Evolutionary conservation across 192 early-diverging fungal species (phyloP).

Genomic region (Coemansia sp.): DNA sequence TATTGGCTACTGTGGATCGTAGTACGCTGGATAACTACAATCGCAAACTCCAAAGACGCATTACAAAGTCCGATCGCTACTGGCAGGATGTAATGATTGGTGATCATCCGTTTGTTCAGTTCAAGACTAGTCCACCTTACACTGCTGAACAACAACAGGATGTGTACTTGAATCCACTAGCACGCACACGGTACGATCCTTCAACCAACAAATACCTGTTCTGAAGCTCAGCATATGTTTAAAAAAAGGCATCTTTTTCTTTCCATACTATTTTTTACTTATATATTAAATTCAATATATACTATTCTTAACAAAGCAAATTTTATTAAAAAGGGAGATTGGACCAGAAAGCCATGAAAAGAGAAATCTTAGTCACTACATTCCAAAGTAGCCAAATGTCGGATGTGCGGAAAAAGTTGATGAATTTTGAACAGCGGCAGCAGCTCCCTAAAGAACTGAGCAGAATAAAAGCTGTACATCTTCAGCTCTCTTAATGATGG

Average conservation of each 20-base stretch:
- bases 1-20: conserved; percentile 38
- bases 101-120: conserved; percentile 33
- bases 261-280: too few relatives aligned
- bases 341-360: background rate
- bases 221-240: too few relatives aligned
- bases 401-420: conserved; percentile 19
- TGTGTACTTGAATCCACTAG: too few relatives aligned
- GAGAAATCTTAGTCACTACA: conserved; percentile 10
- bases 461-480: conserved; percentile 35
- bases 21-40: conserved; percentile 19
- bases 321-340: background rate
- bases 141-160: conserved; percentile 18
- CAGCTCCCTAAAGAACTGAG: conserved; percentile 28
- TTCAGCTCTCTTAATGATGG: conserved; percentile 34
- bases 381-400: conserved; percentile 31
- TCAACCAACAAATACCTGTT: conserved; percentile 16
- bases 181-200: conserved; percentile 16
- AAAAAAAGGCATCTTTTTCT: too few relatives aligned
- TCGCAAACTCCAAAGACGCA: conserved; percentile 5
- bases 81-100: conserved; percentile 35
- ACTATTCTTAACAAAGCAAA: too few relatives aligned
- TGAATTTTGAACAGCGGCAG: conserved; percentile 35
- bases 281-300: too few relatives aligned
- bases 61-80: conserved; percentile 11
- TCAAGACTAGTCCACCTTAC: conserved; percentile 26